These are phyloP conservation scores for Tylopilus sp. DNA, from an alignment of 768 basidiomycete species.

Conservation along the genomic window DNA sequence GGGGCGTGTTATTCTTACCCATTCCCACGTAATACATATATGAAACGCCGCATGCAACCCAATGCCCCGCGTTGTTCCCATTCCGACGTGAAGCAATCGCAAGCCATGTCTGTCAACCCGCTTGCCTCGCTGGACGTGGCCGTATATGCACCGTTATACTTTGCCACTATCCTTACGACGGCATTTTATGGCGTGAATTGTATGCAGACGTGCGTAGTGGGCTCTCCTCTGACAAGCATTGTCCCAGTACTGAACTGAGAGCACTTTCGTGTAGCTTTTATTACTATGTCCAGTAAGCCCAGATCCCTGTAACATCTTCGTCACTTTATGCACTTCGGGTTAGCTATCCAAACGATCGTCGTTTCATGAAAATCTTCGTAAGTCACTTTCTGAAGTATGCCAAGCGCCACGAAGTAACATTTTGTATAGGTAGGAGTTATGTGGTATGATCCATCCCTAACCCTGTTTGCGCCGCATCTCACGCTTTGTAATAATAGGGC, in stretches of 20 bases:
- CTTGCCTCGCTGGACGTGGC: background rate
- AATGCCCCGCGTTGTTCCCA: background rate
- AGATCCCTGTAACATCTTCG: fast-evolving
- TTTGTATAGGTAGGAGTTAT: constrained; percentile 4
- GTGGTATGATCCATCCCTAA: background rate
- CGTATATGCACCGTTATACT: background rate
- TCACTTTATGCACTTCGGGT: background rate
- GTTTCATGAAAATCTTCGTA: constrained; percentile 1
- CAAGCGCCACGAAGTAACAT: background rate
- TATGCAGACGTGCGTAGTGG: constrained; percentile 10
- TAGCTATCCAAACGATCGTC: constrained; percentile 1
- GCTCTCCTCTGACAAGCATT: background rate
- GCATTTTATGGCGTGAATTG: constrained; percentile 4
- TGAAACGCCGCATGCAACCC: background rate
- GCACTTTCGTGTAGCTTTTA: constrained; percentile 1
- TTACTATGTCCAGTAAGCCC: constrained; percentile 6
- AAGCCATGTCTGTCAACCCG: background rate
- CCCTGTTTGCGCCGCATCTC: background rate
- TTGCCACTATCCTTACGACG: background rate
- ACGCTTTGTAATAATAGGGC: constrained; percentile 1
- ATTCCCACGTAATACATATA: background rate
- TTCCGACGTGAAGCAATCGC: background rate
- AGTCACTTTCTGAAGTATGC: background rate
- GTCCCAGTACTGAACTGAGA: too few species aligned
- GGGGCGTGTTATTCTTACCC: background rate